A percentile compares a stretch with the other conserved stretches of the same genome.
Evolutionary conservation across 2,329 filamentous ascomycete species (phyloP).

Genomic region (Chaetomium sp.): DNA sequence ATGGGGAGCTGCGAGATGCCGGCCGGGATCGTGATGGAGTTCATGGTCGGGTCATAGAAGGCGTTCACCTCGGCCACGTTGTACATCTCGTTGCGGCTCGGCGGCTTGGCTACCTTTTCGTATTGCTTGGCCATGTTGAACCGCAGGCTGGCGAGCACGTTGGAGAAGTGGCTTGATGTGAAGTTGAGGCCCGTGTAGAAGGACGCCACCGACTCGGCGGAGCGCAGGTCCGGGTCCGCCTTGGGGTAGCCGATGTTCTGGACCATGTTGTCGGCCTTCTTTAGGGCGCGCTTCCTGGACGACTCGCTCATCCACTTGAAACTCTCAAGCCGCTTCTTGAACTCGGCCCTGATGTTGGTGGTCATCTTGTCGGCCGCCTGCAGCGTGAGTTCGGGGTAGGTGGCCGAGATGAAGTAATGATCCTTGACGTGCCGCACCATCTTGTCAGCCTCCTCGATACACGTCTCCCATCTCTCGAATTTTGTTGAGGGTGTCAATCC

Average conservation of each 20-base stretch:
- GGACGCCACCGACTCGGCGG: conserved; percentile 54
- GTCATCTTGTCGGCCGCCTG: conserved; percentile 69
- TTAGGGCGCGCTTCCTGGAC: conserved; percentile 60
- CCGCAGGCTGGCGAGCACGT: conserved; percentile 47
- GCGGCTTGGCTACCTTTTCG: conserved; percentile 61
- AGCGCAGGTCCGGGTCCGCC: conserved; percentile 45
- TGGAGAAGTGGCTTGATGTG: conserved; percentile 56
- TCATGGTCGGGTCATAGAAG: conserved; percentile 65
- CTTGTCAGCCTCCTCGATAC: conserved; percentile 50
- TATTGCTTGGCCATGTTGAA: not conserved
- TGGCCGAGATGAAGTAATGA: conserved; percentile 69
- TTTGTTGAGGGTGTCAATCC: not conserved
- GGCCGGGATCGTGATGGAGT: conserved; percentile 69
- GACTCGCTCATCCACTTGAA: conserved; percentile 67
- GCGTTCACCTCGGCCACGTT: conserved; percentile 49
- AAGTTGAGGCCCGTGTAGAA: conserved; percentile 53
- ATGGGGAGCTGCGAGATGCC: conserved; percentile 70
- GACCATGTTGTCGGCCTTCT: conserved; percentile 67
- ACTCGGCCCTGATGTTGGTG: conserved; percentile 69
- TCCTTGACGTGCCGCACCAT: conserved; percentile 67
- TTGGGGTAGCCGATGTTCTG: conserved; percentile 65
- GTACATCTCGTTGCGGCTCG: conserved; percentile 46
- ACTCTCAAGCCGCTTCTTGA: conserved; percentile 59
- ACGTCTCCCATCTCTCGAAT: conserved; percentile 64
- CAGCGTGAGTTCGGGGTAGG: conserved; percentile 68